phyloP scores from a whole-genome alignment of 805 yeast genomes.

The Starmera caribaea region DNA sequence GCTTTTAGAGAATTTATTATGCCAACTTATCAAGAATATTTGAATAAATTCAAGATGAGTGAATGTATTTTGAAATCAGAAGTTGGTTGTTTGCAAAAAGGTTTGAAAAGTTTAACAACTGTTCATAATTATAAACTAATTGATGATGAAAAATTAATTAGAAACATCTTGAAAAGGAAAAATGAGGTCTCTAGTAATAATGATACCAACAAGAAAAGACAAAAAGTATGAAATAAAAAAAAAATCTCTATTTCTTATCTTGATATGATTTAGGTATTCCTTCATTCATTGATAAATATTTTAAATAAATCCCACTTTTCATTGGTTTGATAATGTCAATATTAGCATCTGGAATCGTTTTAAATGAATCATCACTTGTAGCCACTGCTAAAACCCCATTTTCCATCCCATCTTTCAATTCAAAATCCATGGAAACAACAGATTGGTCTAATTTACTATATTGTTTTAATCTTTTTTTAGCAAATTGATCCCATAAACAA shows the following conservation, averaged over 20 bases:
- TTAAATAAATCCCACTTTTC: conserved; percentile 10
- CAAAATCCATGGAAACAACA: conserved; percentile 32
- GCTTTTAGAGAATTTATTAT: conserved; percentile 17
- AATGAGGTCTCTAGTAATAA: conserved; percentile 15
- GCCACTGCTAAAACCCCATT: conserved; percentile 30
- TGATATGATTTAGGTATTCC: conserved; percentile 10
- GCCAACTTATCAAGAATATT: conserved; percentile 9
- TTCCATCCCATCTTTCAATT: conserved; percentile 15
- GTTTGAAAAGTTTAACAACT: conserved; percentile 19
- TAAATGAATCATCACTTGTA: conserved; percentile 39
- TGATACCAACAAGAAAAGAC: conserved; percentile 20
- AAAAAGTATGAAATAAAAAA: conserved; percentile 8
- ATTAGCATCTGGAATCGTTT: conserved; percentile 22
- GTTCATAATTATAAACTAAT: conserved; percentile 29
- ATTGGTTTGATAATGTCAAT: conserved; percentile 4
- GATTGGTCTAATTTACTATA: conserved; percentile 45
- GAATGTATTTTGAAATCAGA: conserved; percentile 48
- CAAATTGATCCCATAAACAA: conserved; percentile 82
- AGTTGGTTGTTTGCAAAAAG: conserved; percentile 34
- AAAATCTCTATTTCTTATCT: not conserved
- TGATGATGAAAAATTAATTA: conserved; percentile 49
- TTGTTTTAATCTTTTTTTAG: conserved; percentile 68
- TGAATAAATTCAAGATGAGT: conserved; percentile 33
- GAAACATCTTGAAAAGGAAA: conserved; percentile 49
- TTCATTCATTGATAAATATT: conserved; percentile 9